These are phyloP conservation scores for Euphorbia lathyris DNA, from an alignment of 345 rosid genomes.

Conservation along the genomic window DNA sequence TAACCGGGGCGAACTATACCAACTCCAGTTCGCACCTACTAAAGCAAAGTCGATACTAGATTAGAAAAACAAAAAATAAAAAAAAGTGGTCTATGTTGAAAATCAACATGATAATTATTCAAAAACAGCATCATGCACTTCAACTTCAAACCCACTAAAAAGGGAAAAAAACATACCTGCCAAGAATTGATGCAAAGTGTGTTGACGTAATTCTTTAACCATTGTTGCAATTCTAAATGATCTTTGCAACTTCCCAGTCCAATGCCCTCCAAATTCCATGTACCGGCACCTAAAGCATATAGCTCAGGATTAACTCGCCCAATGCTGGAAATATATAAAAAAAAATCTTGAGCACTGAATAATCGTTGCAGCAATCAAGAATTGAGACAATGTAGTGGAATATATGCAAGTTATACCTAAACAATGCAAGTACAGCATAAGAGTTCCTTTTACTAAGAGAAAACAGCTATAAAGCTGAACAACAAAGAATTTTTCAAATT, in stretches of 20 bases:
- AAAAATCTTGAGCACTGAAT: not conserved
- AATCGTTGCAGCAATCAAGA: not conserved
- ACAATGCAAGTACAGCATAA: not conserved
- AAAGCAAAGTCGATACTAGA: not conserved
- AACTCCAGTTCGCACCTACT: not conserved
- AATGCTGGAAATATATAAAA: constrained; percentile 44
- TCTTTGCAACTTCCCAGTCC: constrained; percentile 20
- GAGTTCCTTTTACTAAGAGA: not conserved
- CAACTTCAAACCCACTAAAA: not conserved
- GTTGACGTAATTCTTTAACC: constrained; percentile 61
- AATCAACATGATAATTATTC: not conserved
- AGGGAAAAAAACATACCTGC: constrained; percentile 56
- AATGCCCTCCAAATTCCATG: constrained; percentile 42
- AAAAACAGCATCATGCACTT: not conserved
- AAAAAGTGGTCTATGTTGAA: not conserved
- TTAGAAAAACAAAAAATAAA: not conserved
- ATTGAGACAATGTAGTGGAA: too few species aligned
- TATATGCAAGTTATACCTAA: constrained; percentile 7
- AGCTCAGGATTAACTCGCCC: constrained; percentile 91
- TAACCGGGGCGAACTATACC: not conserved
- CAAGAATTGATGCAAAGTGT: constrained; percentile 81
- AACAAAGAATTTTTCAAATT: not conserved
- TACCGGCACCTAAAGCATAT: constrained; percentile 70
- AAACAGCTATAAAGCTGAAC: not conserved
- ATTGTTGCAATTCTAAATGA: constrained; percentile 37